Conservation (phyloP, 495 filamentous ascomycete species). For the Trichoderma asperelloides region DNA sequence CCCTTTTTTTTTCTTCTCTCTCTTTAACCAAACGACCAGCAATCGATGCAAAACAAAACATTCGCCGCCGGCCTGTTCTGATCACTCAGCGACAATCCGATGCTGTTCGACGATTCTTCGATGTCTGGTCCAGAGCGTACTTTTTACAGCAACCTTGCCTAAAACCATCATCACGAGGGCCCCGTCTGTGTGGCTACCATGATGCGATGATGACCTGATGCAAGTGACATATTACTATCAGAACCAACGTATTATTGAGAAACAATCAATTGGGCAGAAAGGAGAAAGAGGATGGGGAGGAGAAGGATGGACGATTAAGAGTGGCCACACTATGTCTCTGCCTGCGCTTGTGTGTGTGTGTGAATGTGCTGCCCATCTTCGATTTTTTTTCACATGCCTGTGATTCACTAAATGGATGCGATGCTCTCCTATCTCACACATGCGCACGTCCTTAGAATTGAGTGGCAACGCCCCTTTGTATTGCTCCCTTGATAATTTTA, state of each 20-base stretch:
- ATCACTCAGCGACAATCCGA: not conserved
- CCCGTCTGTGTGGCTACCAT: constrained; percentile 62
- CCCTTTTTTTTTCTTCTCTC: not conserved
- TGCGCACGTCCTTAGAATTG: not conserved
- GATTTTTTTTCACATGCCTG: not conserved
- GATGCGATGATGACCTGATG: constrained; percentile 91
- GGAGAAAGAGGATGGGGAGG: too few species aligned
- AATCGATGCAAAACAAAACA: not conserved
- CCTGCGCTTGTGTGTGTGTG: not conserved
- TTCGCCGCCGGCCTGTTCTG: not conserved
- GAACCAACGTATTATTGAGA: not conserved
- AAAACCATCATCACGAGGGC: constrained; percentile 99
- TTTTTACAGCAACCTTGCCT: constrained; percentile 51
- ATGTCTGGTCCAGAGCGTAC: constrained; percentile 48
- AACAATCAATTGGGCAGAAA: not conserved
- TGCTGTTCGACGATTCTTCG: constrained; percentile 7
- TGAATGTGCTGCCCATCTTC: not conserved
- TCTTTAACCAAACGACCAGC: constrained; percentile 10
- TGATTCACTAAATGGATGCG: not conserved
- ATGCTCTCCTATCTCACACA: not conserved
- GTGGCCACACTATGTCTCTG: too few species aligned
- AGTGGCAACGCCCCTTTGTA: not conserved
- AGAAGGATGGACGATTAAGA: not conserved
- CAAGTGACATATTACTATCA: constrained; percentile 17
- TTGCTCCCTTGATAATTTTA: not conserved